These are phyloP conservation scores for Termitomyces sp. DNA, from an alignment of 768 basidiomycete genomes.

Conservation along the genomic window DNA sequence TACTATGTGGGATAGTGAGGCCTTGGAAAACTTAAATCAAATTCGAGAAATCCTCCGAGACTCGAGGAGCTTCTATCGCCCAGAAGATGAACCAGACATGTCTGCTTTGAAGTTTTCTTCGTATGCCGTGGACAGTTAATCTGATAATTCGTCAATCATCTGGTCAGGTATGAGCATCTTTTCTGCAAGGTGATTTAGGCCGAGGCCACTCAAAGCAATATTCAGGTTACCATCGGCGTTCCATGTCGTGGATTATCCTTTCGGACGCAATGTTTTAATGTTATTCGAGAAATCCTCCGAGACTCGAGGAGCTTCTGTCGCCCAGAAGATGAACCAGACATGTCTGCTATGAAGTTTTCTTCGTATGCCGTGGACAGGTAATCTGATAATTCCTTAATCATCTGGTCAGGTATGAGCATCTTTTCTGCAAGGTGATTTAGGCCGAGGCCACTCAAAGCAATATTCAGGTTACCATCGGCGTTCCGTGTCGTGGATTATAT, in stretches of 20 bases:
- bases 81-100: not conserved
- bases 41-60: not conserved
- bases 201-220: not conserved
- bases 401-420: not conserved
- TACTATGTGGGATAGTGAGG: not conserved
- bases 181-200: not conserved
- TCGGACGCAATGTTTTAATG: not conserved
- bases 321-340: not conserved
- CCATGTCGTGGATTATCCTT: not conserved
- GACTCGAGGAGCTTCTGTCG: not conserved
- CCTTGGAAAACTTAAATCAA: not conserved
- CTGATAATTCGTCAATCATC: not conserved
- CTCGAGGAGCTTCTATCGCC: too few species aligned
- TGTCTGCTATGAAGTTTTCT: not conserved
- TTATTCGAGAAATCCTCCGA: not conserved
- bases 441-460: not conserved
- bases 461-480: not conserved
- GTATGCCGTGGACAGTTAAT: not conserved
- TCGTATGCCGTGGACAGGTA: not conserved
- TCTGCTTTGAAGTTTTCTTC: not conserved
- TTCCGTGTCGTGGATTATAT: not conserved
- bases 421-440: not conserved
- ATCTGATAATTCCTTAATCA: not conserved
- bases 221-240: not conserved
- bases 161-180: not conserved